Base-by-base conservation (phyloP, 2,329 filamentous ascomycete genomes). In the Domatiomyces globalis region DNA sequence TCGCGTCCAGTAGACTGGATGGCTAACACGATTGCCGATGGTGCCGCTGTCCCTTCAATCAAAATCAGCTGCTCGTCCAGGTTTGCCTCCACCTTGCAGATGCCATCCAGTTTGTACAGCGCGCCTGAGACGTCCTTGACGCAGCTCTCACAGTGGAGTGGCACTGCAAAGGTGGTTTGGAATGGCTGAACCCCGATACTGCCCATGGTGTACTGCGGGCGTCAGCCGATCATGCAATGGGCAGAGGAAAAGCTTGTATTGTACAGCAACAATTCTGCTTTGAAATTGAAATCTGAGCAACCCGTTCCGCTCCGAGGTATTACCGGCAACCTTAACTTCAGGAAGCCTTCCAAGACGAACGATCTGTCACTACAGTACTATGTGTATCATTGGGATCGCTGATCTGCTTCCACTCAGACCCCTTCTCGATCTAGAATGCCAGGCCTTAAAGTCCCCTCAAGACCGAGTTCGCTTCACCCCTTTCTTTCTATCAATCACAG, bases 101-200 rank as follows among this genome's bases (percentile, higher is more conserved):
- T 85, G 43, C 89, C 80, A 63, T 80, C 75, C 44, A 96, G 71
- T 63, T 84, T 81, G 67, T 84, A 78, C 48, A 96, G 72, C 46
- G 87, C 82, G 57, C 79, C 78, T 63, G 87, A 87, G 66, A 98
- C 82, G 62, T 87, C 83, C 68, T 89, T 84, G 67, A 95, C 80
- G 72, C 92, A 96, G 64, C 78, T 75, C 62, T 94, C 84, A 72
- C 92, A 96, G 70, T 83, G 87, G 74, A 96, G 83, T 51, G 88
- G 89, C 61, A 96, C 92, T 57, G 90, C 88, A 69, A 96, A 96
- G 58, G 90, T 84, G 55, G 90, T 94, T 84, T 96, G 61, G 43
- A 45, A n/a, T 5, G 71, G 66, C 53, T 72, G 64, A 50, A 73
- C 71, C 65, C 48, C 58, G 45, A 60, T 5, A 29, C 57, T 59